A percentile compares a stretch with the other conserved stretches of the same genome.
Conservation (phyloP, 129 eudicot species). For the Silybum marianum region DNA sequence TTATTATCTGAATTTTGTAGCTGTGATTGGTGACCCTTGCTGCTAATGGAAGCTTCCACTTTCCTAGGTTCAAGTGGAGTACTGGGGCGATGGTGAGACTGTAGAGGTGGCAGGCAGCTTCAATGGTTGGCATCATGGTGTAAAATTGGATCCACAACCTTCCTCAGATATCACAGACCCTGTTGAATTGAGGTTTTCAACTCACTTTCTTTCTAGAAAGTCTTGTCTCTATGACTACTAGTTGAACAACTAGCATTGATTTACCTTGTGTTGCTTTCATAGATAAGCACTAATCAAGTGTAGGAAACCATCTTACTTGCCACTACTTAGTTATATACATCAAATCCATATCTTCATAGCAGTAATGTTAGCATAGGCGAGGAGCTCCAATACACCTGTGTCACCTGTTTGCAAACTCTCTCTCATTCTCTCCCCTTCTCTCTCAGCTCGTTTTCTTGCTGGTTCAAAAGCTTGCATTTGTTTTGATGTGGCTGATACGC, state of each 20-base stretch:
- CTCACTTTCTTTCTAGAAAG: constrained; percentile 11
- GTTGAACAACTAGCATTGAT: background rate
- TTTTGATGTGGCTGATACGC: background rate
- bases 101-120: constrained; percentile 98
- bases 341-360: background rate
- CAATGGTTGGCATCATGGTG: constrained; percentile 91
- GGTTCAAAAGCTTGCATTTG: constrained; percentile 2
- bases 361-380: background rate
- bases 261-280: constrained; percentile 1
- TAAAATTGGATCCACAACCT: constrained; percentile 67
- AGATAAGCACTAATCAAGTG: background rate
- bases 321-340: background rate
- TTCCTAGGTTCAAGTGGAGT: constrained; percentile 76
- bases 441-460: background rate
- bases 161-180: constrained; percentile 53
- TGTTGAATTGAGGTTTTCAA: constrained; percentile 50
- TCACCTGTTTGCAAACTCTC: constrained; percentile 2
- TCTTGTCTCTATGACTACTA: background rate
- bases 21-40: constrained; percentile 23
- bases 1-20: background rate
- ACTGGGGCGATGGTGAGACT: constrained; percentile 66
- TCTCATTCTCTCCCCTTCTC: constrained; percentile 12
- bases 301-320: background rate
- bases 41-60: constrained; percentile 29
- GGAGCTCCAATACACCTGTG: background rate